A percentile compares a stretch with the other conserved stretches of the same genome.
Conservation (phyloP, 2,329 filamentous ascomycete genomes). For the Huntiella moniliformis region DNA sequence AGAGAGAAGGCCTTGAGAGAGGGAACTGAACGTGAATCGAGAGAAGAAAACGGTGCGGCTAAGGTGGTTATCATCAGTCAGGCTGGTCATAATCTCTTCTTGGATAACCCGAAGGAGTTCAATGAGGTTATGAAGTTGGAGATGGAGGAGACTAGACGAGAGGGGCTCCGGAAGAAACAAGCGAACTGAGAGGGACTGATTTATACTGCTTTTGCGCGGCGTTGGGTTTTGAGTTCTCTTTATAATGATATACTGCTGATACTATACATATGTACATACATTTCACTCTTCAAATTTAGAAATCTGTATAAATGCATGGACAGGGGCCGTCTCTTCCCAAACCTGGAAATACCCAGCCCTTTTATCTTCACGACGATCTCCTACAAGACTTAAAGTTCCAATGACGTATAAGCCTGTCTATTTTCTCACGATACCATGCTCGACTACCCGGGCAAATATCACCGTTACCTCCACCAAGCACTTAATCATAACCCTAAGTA, state of each 20-base stretch:
- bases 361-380: too few relatives aligned
- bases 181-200: not conserved
- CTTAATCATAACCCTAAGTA: too few relatives aligned
- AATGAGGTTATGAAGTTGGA: slow-evolving; percentile 34
- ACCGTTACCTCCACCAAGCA: too few relatives aligned
- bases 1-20: slow-evolving; percentile 38
- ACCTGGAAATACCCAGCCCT: too few relatives aligned
- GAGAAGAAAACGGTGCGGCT: slow-evolving; percentile 56
- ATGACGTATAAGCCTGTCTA: too few relatives aligned
- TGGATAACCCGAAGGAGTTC: slow-evolving; percentile 40
- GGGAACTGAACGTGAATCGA: slow-evolving; percentile 48
- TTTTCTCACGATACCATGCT: too few relatives aligned
- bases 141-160: slow-evolving; percentile 28
- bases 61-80: slow-evolving; percentile 61
- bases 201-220: not conserved
- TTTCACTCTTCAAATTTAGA: too few relatives aligned
- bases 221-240: not conserved
- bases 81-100: slow-evolving; percentile 40
- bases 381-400: too few relatives aligned
- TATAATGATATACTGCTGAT: not conserved
- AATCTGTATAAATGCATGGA: too few relatives aligned
- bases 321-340: too few relatives aligned
- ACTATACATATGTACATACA: too few relatives aligned
- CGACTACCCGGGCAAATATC: too few relatives aligned
- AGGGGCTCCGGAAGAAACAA: slow-evolving; percentile 13